Conservation (phyloP, 2,329 filamentous ascomycete genomes). For the Fusarium pseudonygamai region DNA sequence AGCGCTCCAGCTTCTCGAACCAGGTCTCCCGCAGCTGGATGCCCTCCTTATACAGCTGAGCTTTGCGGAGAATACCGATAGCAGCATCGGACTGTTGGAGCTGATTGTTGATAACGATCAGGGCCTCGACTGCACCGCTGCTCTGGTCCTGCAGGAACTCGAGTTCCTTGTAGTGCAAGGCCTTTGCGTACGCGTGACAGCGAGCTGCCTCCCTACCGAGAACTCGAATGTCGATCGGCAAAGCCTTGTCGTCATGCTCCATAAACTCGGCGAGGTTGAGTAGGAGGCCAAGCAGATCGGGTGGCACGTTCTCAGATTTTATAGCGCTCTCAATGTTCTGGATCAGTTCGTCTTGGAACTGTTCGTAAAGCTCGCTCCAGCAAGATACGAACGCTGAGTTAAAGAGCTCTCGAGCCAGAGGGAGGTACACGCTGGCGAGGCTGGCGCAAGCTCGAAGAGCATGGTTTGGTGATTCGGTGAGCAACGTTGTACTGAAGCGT, state of each 20-base stretch:
- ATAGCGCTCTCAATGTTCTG: slow-evolving; percentile 95
- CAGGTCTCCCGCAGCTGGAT: slow-evolving; percentile 97
- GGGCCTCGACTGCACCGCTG: slow-evolving; percentile 90
- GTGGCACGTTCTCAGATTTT: slow-evolving; percentile 93
- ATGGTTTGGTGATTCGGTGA: slow-evolving; percentile 96
- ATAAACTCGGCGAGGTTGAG: slow-evolving; percentile 99
- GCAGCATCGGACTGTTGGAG: slow-evolving; percentile 98
- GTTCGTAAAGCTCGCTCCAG: slow-evolving; percentile 97
- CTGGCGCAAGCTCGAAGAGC: slow-evolving; percentile 92
- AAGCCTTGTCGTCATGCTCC: slow-evolving; percentile 98
- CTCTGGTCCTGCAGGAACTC: slow-evolving; percentile 99
- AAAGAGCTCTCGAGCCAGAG: slow-evolving; percentile 92
- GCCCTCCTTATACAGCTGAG: slow-evolving; percentile 90
- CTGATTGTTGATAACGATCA: slow-evolving; percentile 99
- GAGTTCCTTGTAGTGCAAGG: slow-evolving; percentile 97
- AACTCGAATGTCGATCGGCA: slow-evolving; percentile 96
- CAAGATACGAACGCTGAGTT: slow-evolving; percentile 99
- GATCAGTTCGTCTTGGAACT: slow-evolving; percentile 96
- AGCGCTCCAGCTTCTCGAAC: slow-evolving; percentile 98
- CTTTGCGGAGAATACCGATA: slow-evolving; percentile 96
- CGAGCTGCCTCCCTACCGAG: slow-evolving; percentile 94
- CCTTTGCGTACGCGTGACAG: slow-evolving; percentile 98
- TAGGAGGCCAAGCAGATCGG: slow-evolving; percentile 91
- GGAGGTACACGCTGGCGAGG: slow-evolving; percentile 89
- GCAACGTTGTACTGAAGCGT: slow-evolving; percentile 91